Percentiles rank a stretch among this genome's conserved stretches.
Conservation (phyloP, 495 filamentous ascomycete species). For the Penicillium robsamsonii region DNA sequence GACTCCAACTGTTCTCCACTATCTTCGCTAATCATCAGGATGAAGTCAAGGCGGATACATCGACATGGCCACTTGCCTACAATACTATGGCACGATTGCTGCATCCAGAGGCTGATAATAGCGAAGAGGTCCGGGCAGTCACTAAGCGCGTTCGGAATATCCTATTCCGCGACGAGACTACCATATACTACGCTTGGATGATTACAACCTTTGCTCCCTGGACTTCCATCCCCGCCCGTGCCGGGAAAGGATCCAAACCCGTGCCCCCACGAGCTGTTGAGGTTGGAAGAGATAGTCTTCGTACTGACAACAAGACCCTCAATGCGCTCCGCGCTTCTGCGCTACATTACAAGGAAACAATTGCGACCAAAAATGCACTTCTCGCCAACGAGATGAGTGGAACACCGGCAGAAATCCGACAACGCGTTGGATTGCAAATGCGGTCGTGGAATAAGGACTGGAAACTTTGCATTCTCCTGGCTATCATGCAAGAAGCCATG, state of each 20-base stretch:
- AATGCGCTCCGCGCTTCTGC: conserved; percentile 65
- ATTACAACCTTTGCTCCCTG: conserved; percentile 75
- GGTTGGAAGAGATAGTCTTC: conserved; percentile 74
- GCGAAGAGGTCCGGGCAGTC: conserved; percentile 9
- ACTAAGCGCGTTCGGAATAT: conserved; percentile 38
- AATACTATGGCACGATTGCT: conserved; percentile 35
- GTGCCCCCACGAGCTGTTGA: conserved; percentile 53
- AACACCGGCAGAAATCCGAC: conserved; percentile 43
- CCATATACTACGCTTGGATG: conserved; percentile 70
- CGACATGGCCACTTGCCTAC: conserved; percentile 42
- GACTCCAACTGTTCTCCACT: conserved; percentile 70
- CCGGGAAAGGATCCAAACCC: conserved; percentile 36
- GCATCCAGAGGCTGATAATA: conserved; percentile 13
- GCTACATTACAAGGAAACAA: conserved; percentile 56
- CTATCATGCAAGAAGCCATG: conserved; percentile 65
- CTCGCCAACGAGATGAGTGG: conserved; percentile 26
- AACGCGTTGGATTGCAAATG: conserved; percentile 70
- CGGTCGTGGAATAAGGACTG: conserved; percentile 75
- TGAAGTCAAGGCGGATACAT: conserved; percentile 45
- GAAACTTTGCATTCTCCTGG: conserved; percentile 69
- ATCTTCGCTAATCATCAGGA: conserved; percentile 64
- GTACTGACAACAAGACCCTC: conserved; percentile 67
- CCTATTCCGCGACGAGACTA: conserved; percentile 58
- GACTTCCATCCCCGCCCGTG: conserved; percentile 53
- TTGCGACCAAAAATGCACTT: conserved; percentile 52